Percentiles rank a stretch among this genome's conserved stretches.
Conservation (phyloP, 345 rosid genomes). For the Gossypium turneri region DNA sequence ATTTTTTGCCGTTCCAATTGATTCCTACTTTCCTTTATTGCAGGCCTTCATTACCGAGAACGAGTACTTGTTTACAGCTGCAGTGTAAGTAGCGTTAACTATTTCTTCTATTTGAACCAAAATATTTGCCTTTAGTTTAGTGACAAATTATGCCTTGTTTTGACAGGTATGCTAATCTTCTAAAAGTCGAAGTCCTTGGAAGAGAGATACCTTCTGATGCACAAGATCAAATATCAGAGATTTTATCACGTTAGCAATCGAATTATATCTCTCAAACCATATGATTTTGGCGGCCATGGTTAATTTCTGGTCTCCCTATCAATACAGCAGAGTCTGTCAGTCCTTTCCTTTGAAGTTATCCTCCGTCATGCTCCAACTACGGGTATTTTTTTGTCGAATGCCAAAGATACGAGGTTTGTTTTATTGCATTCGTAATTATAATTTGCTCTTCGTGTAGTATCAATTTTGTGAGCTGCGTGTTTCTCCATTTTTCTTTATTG, state of each 20-base stretch:
- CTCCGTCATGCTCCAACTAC: background rate
- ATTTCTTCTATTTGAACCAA: background rate
- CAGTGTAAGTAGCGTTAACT: conserved; percentile 49
- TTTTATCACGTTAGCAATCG: conserved; percentile 45
- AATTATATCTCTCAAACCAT: background rate
- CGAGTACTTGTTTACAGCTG: conserved; percentile 49
- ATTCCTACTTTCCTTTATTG: conserved; percentile 11
- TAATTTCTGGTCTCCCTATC: background rate
- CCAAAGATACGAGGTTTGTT: background rate
- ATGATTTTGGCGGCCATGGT: background rate
- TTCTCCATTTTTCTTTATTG: background rate
- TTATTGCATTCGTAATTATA: conserved; percentile 2
- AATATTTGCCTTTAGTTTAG: background rate
- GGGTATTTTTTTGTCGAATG: background rate
- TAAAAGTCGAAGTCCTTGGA: conserved; percentile 78
- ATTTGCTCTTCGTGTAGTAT: conserved; percentile 14
- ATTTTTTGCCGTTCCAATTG: background rate
- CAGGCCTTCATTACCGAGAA: conserved; percentile 92
- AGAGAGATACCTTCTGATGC: conserved; percentile 84
- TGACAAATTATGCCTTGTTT: conserved; percentile 9
- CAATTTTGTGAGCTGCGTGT: conserved; percentile 22
- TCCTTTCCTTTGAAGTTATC: no score
- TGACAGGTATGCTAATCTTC: conserved; percentile 67
- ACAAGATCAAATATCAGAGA: conserved; percentile 53
- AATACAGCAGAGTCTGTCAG: background rate